These are phyloP conservation scores for Ogataea methanolica DNA, from an alignment of 805 yeast species.

Conservation along the genomic window DNA sequence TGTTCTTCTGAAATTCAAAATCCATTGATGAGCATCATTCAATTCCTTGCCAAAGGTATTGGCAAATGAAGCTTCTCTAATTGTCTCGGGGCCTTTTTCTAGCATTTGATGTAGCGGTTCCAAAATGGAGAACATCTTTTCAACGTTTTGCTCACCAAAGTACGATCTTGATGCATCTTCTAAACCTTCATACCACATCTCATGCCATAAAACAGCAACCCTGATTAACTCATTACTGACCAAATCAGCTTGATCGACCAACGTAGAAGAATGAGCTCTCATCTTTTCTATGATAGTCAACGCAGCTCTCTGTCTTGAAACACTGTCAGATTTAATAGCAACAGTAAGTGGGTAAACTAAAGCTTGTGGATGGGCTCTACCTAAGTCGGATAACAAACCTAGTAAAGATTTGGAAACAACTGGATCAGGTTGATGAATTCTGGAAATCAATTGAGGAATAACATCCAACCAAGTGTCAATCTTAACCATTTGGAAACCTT, in stretches of 20 bases:
- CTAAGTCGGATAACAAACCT: slow-evolving; percentile 78
- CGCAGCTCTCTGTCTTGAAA: slow-evolving; percentile 88
- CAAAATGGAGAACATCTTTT: slow-evolving; percentile 86
- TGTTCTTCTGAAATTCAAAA: slow-evolving; percentile 75
- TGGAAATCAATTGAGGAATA: slow-evolving; percentile 90
- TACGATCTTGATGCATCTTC: slow-evolving; percentile 94
- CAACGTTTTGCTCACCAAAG: slow-evolving; percentile 92
- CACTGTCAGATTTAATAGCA: slow-evolving; percentile 90
- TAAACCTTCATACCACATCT: slow-evolving; percentile 95
- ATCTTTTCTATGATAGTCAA: slow-evolving; percentile 84
- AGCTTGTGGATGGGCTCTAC: slow-evolving; percentile 96
- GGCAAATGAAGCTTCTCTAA: slow-evolving; percentile 87
- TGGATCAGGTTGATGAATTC: slow-evolving; percentile 92
- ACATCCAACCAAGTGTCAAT: slow-evolving; percentile 95
- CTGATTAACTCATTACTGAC: slow-evolving; percentile 92
- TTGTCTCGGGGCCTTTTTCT: slow-evolving; percentile 84
- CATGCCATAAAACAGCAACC: slow-evolving; percentile 96
- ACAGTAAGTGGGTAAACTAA: slow-evolving; percentile 92
- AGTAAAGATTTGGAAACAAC: slow-evolving; percentile 76
- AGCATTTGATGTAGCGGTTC: slow-evolving; percentile 86
- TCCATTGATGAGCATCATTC: slow-evolving; percentile 92
- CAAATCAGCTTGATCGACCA: slow-evolving; percentile 89
- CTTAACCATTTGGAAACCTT: slow-evolving; percentile 84
- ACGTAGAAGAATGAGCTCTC: slow-evolving; percentile 77
- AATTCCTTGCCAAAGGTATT: slow-evolving; percentile 92